Evolutionary conservation across 1,139 yeast genomes (phyloP).

Genomic region (Geotrichum klebahnii): DNA sequence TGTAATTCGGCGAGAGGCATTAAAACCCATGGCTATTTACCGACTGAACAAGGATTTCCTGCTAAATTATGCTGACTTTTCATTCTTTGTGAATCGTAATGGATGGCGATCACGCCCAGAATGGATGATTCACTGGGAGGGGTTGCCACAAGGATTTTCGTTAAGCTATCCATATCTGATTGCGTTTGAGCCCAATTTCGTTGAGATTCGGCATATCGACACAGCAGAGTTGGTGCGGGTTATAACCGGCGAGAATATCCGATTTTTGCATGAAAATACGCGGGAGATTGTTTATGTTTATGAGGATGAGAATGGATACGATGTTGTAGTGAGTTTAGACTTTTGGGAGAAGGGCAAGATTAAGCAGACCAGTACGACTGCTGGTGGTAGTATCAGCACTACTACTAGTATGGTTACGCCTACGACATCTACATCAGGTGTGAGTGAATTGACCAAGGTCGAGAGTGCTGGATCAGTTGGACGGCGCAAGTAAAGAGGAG

Average conservation of each 20-base stretch:
- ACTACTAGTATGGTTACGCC: too few species aligned
- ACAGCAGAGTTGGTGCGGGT: conserved; percentile 79
- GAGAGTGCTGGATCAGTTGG: too few species aligned
- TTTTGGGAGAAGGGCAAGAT: conserved; percentile 55
- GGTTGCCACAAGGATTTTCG: conserved; percentile 87
- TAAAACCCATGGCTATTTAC: conserved; percentile 88
- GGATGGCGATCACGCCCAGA: conserved; percentile 96
- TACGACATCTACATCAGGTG: too few species aligned
- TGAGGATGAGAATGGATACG: conserved; percentile 84
- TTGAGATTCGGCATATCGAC: conserved; percentile 89
- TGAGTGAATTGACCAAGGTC: too few species aligned
- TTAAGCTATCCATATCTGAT: conserved; percentile 88
- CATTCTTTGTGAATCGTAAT: conserved; percentile 86
- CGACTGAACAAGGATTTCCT: conserved; percentile 83
- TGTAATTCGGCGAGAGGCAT: conserved; percentile 79
- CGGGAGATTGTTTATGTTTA: conserved; percentile 92
- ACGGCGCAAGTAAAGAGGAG: too few species aligned
- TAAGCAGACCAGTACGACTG: conserved; percentile 4
- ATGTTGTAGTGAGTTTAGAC: conserved; percentile 85
- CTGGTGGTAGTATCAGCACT: conserved; percentile 3
- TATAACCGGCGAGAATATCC: conserved; percentile 89
- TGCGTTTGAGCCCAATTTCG: conserved; percentile 84
- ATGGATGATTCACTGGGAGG: conserved; percentile 97
- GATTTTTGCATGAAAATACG: conserved; percentile 82
- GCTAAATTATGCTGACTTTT: conserved; percentile 84